Base-by-base conservation (phyloP, 2,329 filamentous ascomycete species). In the Alternaria triticina region DNA sequence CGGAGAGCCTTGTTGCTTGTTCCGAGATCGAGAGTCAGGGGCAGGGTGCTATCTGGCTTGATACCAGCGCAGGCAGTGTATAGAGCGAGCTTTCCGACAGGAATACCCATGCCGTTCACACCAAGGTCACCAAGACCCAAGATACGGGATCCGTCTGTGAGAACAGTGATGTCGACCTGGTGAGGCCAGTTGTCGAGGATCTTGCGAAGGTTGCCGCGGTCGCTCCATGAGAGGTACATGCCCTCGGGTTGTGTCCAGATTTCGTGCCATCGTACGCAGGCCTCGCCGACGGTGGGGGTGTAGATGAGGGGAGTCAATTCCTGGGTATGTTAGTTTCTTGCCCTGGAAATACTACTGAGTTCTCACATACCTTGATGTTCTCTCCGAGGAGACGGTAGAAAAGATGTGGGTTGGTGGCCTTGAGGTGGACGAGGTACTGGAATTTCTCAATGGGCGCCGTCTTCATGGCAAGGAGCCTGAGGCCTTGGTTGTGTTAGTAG, bases 1-100 rank as follows among this genome's bases (percentile, higher is more conserved):
- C 88, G 77, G 71, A 89, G 82, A 54, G 83, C 77, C 82, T 89
- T 85, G 80, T 90, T 90, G 79, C 83, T 84, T 44, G 88, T 90
- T 28, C 88, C 88, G 74, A 90, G 78, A 75, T 90, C 88, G 23
- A 90, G 79, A 57, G 84, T 88, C 73, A 90, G 80, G 27, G 88
- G 88, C 17, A 90, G 84, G 30, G 88, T 90, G 62, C 82, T 83
- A 71, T 89, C 86, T 40, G 96, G 96, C 82, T 94, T 89, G 82
- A 98, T 97, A 77, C 96, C 96, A 61, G 96, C 96, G 76, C 95
- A 97, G 49, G 91, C 94, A 62, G 93, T 97, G 86, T 99, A 99
- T 57, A 99, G 88, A 67, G 94, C 90, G 66, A 98, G 87, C 85
- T 99, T 99, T 77, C 96, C 96, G 72, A 99, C 95, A 66, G 96